phyloP scores from a whole-genome alignment of 1,284 basidiomycete species.

The Mycosarcoma mackinlayi region DNA sequence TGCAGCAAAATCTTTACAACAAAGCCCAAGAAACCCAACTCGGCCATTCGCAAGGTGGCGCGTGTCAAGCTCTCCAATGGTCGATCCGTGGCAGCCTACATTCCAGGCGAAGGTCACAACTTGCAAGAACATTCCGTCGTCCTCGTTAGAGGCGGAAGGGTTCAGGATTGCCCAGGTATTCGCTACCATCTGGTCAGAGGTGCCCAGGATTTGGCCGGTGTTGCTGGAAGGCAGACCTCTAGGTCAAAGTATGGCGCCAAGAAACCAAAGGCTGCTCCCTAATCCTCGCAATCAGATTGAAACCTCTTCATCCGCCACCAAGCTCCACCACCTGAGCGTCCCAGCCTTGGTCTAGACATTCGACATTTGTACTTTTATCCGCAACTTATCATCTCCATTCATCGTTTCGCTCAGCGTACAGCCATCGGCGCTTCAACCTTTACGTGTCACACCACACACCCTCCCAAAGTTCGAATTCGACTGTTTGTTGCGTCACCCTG shows the following conservation, averaged over 20 bases:
- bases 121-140: slow-evolving; percentile 98
- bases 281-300: neutral
- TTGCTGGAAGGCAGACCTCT: slow-evolving; percentile 82
- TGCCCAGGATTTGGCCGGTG: slow-evolving; percentile 88
- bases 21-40: slow-evolving; percentile 98
- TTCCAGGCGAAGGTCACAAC: slow-evolving; percentile 97
- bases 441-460: neutral
- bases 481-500: neutral
- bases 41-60: slow-evolving; percentile 95
- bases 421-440: neutral
- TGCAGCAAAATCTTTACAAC: slow-evolving; percentile 67
- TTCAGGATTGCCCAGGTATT: slow-evolving; percentile 86
- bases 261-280: slow-evolving; percentile 75
- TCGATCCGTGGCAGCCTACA: slow-evolving; percentile 89
- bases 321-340: too few species aligned
- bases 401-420: neutral
- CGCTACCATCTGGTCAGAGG: slow-evolving; percentile 92
- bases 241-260: slow-evolving; percentile 95
- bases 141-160: slow-evolving; percentile 88
- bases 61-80: slow-evolving; percentile 92
- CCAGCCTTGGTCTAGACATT: too few species aligned
- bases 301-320: too few species aligned
- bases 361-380: slow-evolving; percentile 28
- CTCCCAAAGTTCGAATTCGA: neutral
- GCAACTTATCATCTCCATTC: neutral